Conservation (phyloP, 768 basidiomycete genomes). For the Kockovaella imperatae region DNA sequence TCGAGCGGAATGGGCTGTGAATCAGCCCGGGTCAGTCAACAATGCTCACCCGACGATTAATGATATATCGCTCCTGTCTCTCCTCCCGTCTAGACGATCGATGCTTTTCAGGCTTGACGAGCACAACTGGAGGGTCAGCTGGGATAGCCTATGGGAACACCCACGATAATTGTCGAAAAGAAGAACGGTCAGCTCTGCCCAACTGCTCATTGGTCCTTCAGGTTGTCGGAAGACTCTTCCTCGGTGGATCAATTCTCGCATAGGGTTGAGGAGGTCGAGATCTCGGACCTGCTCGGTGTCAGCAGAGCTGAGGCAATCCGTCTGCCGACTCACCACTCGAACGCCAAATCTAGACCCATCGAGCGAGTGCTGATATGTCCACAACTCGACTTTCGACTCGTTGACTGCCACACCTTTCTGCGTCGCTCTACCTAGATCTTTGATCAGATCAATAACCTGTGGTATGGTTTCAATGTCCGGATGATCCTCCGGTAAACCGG, state of each 20-base stretch:
- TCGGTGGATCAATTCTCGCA: slow-evolving; percentile 72
- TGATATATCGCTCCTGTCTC: slow-evolving; percentile 15
- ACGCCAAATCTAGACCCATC: slow-evolving; percentile 35
- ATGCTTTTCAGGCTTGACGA: slow-evolving; percentile 23
- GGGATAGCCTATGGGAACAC: slow-evolving; percentile 33
- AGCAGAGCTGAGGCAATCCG: background rate
- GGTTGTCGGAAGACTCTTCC: slow-evolving; percentile 78
- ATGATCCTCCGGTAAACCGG: slow-evolving; percentile 49
- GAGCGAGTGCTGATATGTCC: slow-evolving; percentile 50
- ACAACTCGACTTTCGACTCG: slow-evolving; percentile 81
- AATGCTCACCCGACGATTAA: slow-evolving; percentile 27
- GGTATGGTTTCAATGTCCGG: slow-evolving; percentile 78
- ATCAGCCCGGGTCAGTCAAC: slow-evolving; percentile 13
- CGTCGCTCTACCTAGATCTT: slow-evolving; percentile 72
- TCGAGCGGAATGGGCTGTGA: slow-evolving; percentile 84
- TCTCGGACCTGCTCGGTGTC: slow-evolving; percentile 52
- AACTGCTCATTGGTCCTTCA: slow-evolving; percentile 64
- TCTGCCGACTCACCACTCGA: slow-evolving; percentile 15
- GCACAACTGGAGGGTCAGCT: slow-evolving; percentile 15
- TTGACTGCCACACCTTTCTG: slow-evolving; percentile 79
- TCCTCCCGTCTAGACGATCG: slow-evolving; percentile 13
- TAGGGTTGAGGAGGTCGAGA: slow-evolving; percentile 79
- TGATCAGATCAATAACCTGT: slow-evolving; percentile 78
- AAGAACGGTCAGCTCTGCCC: slow-evolving; percentile 81
- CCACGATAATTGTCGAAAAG: slow-evolving; percentile 91